A percentile compares a stretch with the other conserved stretches of the same genome.
Conservation (phyloP, 345 rosid species). For the Rhodomyrtus tomentosa region DNA sequence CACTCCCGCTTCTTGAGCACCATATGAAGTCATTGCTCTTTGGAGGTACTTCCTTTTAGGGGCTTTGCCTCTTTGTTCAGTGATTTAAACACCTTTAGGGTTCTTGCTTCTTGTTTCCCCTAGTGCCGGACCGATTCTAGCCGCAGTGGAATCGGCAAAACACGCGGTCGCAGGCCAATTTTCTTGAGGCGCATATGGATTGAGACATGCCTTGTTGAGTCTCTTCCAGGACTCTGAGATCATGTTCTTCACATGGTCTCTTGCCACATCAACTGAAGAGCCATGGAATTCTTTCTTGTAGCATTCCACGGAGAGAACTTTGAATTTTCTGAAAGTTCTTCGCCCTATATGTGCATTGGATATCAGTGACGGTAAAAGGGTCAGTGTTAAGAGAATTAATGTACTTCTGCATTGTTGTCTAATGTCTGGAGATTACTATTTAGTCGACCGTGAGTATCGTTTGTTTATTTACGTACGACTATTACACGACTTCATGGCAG, state of each 20-base stretch:
- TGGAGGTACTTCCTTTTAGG: not conserved
- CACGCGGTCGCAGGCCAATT: not conserved
- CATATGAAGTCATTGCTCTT: slow-evolving; percentile 13
- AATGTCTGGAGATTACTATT: no score
- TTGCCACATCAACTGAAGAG: no score
- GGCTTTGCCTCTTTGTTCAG: not conserved
- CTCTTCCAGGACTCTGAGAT: slow-evolving; percentile 47
- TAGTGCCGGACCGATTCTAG: not conserved
- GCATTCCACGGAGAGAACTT: no score
- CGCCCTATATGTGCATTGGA: no score
- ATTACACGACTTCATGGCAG: no score
- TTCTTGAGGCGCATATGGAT: not conserved
- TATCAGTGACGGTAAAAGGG: no score
- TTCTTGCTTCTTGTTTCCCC: not conserved
- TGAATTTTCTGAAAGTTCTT: no score
- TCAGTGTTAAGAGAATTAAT: no score
- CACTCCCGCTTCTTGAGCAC: slow-evolving; percentile 31
- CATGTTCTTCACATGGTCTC: not conserved
- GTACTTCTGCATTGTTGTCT: no score
- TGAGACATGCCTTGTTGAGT: slow-evolving; percentile 32
- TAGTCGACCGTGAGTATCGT: no score
- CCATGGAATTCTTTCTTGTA: no score
- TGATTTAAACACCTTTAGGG: not conserved
- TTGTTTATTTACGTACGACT: no score
- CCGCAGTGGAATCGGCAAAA: not conserved